Evolutionary conservation across 345 rosid genomes (phyloP).

Genomic region (Salix suchowensis): DNA sequence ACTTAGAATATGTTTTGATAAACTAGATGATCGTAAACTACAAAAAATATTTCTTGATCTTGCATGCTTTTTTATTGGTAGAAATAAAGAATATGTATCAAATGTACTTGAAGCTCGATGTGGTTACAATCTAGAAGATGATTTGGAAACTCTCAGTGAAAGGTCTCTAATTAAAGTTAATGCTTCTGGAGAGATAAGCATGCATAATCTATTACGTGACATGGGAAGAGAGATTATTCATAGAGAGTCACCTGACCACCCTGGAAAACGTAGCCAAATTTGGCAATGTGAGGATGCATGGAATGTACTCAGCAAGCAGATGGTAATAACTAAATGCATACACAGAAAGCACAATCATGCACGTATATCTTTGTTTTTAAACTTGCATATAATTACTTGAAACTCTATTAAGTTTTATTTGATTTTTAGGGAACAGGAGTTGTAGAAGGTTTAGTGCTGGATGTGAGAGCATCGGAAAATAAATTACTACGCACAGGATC

Average conservation of each 20-base stretch:
- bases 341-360: too few relatives aligned
- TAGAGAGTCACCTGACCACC: background rate
- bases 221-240: too few relatives aligned
- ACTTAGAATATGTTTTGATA: background rate
- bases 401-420: too few relatives aligned
- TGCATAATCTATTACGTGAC: too few relatives aligned
- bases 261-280: background rate
- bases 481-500: background rate
- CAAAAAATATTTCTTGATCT: background rate
- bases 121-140: background rate
- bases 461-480: background rate
- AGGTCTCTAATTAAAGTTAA: background rate
- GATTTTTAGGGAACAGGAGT: background rate
- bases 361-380: too few relatives aligned
- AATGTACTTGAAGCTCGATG: background rate
- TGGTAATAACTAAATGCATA: background rate
- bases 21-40: background rate
- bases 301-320: background rate
- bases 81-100: background rate
- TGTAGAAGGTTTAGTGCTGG: background rate
- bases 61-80: background rate
- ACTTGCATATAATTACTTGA: too few relatives aligned
- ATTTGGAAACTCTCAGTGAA: background rate
- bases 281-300: background rate
- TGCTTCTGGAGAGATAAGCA: too few relatives aligned